These are phyloP conservation scores for Boletus smithii DNA, from an alignment of 1,284 basidiomycete genomes.

Conservation along the genomic window DNA sequence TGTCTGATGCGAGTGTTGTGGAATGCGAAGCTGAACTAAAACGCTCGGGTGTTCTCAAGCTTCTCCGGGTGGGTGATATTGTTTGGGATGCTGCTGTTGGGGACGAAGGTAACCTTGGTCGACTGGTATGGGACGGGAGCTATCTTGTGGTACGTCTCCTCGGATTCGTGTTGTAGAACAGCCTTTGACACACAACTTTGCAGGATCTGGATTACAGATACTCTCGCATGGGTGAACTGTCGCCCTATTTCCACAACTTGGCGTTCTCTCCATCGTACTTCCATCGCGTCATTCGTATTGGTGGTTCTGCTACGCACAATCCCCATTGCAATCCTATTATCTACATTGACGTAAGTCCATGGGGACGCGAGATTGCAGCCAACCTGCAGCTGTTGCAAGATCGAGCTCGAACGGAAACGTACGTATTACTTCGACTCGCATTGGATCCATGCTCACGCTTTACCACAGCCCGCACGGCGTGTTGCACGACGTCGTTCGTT, in stretches of 20 bases:
- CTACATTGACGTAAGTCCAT: constrained; percentile 69
- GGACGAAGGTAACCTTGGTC: constrained; percentile 76
- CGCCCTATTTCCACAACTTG: constrained; percentile 69
- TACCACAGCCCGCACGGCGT: constrained; percentile 64
- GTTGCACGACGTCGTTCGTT: constrained; percentile 74
- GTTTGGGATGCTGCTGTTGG: constrained; percentile 81
- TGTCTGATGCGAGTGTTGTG: constrained; percentile 71
- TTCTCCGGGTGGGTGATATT: constrained; percentile 71
- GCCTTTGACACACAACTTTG: constrained; percentile 8
- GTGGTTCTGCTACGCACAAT: constrained; percentile 40
- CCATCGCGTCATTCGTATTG: constrained; percentile 71
- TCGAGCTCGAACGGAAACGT: constrained; percentile 76
- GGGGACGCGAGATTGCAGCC: constrained; percentile 68
- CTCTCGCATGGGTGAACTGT: constrained; percentile 68
- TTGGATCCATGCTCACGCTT: constrained; percentile 2
- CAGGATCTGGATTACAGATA: constrained; percentile 81
- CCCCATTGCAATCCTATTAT: constrained; percentile 62
- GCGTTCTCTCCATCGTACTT: constrained; percentile 82
- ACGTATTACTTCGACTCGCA: constrained; percentile 29
- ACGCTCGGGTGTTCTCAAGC: constrained; percentile 48
- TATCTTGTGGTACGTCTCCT: constrained; percentile 61
- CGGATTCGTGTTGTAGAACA: constrained; percentile 1
- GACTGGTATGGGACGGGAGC: constrained; percentile 78
- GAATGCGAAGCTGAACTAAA: constrained; percentile 77
- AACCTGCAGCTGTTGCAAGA: constrained; percentile 76